Conservation (phyloP, 1,284 basidiomycete genomes). For the Schizopora paradoxa region DNA sequence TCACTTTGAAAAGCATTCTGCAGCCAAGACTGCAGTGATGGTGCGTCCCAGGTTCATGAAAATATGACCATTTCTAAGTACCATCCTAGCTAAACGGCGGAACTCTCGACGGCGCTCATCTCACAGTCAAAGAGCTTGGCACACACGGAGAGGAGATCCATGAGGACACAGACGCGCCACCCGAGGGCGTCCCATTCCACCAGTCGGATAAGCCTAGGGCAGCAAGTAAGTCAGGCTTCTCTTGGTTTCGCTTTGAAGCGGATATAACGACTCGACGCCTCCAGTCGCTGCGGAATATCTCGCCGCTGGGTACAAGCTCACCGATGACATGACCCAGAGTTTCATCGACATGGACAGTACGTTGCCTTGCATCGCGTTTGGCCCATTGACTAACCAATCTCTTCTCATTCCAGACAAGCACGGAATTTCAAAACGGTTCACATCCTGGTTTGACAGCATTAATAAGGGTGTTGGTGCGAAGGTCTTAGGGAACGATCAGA, state of each 20-base stretch:
- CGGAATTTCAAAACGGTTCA: slow-evolving; percentile 83
- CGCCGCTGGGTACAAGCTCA: slow-evolving; percentile 77
- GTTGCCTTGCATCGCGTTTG: slow-evolving; percentile 23
- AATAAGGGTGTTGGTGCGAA: slow-evolving; percentile 67
- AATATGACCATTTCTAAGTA: background rate
- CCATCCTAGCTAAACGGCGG: slow-evolving; percentile 62
- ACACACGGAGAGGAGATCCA: slow-evolving; percentile 50
- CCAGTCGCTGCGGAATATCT: slow-evolving; percentile 86
- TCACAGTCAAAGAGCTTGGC: slow-evolving; percentile 62
- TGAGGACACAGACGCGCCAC: slow-evolving; percentile 28
- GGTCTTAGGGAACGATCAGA: slow-evolving; percentile 67
- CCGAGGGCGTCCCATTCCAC: slow-evolving; percentile 42
- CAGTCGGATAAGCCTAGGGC: slow-evolving; percentile 81
- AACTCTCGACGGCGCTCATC: slow-evolving; percentile 53
- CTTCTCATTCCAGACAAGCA: slow-evolving; percentile 53
- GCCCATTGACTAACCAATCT: background rate
- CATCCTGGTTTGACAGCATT: slow-evolving; percentile 67
- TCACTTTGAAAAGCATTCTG: slow-evolving; percentile 69
- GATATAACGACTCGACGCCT: slow-evolving; percentile 22
- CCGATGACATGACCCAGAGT: slow-evolving; percentile 73
- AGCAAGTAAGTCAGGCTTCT: slow-evolving; percentile 52
- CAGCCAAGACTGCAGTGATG: slow-evolving; percentile 79
- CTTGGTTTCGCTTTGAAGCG: slow-evolving; percentile 5
- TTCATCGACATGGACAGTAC: slow-evolving; percentile 85
- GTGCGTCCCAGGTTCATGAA: slow-evolving; percentile 29